Evolutionary conservation across 768 basidiomycete species (phyloP), one percentile per base, ranked within the genome.

Genomic region (Termitomyces sp.): DNA sequence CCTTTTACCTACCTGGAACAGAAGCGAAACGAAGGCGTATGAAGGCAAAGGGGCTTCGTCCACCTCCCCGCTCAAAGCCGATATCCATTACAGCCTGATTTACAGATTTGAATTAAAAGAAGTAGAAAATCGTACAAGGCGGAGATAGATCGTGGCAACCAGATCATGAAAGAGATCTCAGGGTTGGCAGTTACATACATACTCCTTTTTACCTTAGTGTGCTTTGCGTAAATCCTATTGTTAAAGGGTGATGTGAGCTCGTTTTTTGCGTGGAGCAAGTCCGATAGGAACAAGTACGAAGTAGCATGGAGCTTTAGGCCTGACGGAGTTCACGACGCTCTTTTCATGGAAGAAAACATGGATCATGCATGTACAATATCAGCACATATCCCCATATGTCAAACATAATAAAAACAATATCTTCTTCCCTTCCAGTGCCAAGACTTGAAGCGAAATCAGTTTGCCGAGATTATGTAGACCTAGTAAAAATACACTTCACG

Each of bases 1-100:
- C 50, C 30, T 34, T n/a, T 48, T 24, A 46, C 39, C 53, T 34
- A 13, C 44, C 46, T 31, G 53, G 52, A 60, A 58, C 69, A 91
- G 89, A 88, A 74, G 81, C 84, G 1, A 90, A 86, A 72, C 84
- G 90, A 65, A 83, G 81, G 67, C 82, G 82, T 59, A 84, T 89
- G 81, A 92, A 88, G 67, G 85, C 84, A 6, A 89, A 86, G 70
- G 87, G 89, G 56, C 76, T 90, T 45, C 85, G 84, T 44, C 84
- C 84, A 47, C 85, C 81, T 33, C 81, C 85, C 34, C 83, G 85
- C 53, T 71, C 69, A 44, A 79, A 73, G 58, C 65, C 59, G 8
- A 52, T 39, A 46, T 27, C 55, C 12, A 49, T 54, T n/a, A 30
- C 49, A 36, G 44, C 37, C 22, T 64, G 58, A 59, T 27, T 27